phyloP scores from a whole-genome alignment of 192 early-diverging fungal genomes.

The Podila clonocystis region DNA sequence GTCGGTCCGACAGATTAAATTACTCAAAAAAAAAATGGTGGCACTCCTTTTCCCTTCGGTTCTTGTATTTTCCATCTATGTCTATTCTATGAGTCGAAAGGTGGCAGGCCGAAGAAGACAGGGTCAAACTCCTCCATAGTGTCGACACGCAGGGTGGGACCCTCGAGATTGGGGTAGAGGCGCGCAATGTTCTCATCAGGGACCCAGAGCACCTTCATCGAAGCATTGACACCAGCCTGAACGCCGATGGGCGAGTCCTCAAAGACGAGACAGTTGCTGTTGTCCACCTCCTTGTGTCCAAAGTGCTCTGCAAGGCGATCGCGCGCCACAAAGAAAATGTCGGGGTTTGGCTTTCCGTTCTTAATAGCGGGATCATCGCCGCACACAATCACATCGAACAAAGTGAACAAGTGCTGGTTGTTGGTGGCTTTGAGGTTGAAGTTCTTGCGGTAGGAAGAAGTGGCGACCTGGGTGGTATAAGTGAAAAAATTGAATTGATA shows the following conservation, averaged over 20 bases:
- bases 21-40: background rate
- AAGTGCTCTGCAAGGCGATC: conserved; percentile 44
- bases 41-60: no score
- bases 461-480: conserved; percentile 65
- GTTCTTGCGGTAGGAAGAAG: conserved; percentile 81
- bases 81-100: conserved; percentile 41
- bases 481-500: background rate
- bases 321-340: conserved; percentile 86
- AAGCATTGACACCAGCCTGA: conserved; percentile 81
- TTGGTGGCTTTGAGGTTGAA: conserved; percentile 79
- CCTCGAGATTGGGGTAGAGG: conserved; percentile 52
- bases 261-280: conserved; percentile 86
- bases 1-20: no score
- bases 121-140: conserved; percentile 79
- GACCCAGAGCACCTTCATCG: conserved; percentile 90
- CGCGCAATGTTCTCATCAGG: conserved; percentile 75
- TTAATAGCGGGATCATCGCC: conserved; percentile 87
- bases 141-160: conserved; percentile 65
- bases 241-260: conserved; percentile 91
- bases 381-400: conserved; percentile 87
- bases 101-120: conserved; percentile 65
- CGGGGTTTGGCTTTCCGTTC: conserved; percentile 90
- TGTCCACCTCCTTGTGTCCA: conserved; percentile 56
- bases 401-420: conserved; percentile 75
- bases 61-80: background rate